Base-by-base conservation (phyloP, 768 basidiomycete species). In the Tulasnella sp. region DNA sequence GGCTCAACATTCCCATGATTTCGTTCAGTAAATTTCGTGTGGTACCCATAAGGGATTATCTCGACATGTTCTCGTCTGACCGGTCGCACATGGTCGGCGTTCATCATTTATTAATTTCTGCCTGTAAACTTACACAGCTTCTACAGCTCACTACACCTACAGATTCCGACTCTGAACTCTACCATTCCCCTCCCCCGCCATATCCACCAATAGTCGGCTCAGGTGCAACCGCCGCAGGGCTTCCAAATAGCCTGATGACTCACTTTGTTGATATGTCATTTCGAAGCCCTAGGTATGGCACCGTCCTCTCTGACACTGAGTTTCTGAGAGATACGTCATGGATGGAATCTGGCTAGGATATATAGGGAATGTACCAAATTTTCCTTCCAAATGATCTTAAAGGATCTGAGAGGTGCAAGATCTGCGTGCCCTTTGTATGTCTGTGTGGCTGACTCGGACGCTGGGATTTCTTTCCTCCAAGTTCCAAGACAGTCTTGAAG, bases 51-150 rank as follows among this genome's bases (percentile, higher is more conserved):
- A 60, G 68, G 30, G 68, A 68, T 11, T 85, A 74, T 66, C 68
- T 85, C 44, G 70, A 78, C 62, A 66, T 78, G 64, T 86, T 87
- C 71, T 82, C 84, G 9, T 86, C 84, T 19, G 83, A 87, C 68
- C 74, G 85, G 65, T 83, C 84, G 55, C 85, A 87, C 68, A 87
- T 87, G 84, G 83, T 83, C 63, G 66, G 60, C 2, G 4, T 9
- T 11, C 42, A 8, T 4, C 45, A 27, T 34, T 29, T 42, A 17
- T 38, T 11, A 15, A 22, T 21, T 50, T 42, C 21, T 25, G 21
- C 19, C 19, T 25, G 24, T 27, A 19, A 24, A 22, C 12, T 12
- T 48, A 45, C 12, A 15, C 11, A 19, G 24, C 22, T 11, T 17
- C 41, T 53, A 50, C 55, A 43, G 44, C 24, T 41, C n/a, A 48